Evolutionary conservation across 2,329 filamentous ascomycete genomes (phyloP).

Genomic region (Fusarium neocosmosporiellum): DNA sequence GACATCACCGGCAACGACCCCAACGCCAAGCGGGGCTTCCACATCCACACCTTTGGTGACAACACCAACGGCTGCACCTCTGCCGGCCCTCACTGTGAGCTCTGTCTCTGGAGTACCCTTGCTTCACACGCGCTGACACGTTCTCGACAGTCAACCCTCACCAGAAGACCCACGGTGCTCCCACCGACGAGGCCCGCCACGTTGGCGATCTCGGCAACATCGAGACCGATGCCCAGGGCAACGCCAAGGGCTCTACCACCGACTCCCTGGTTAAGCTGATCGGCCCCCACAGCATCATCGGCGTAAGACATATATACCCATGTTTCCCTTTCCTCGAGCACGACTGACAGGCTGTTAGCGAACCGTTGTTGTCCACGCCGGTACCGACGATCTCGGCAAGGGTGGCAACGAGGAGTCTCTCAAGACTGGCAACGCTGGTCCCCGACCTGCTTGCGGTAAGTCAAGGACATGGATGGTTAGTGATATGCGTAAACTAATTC

Average conservation of each 20-base stretch:
- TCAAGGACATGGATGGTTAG: conserved; percentile 16
- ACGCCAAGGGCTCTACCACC: conserved; percentile 80
- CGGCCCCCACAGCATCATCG: conserved; percentile 92
- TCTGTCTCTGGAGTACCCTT: not conserved
- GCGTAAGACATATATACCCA: conserved; percentile 66
- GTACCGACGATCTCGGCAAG: conserved; percentile 97
- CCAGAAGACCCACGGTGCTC: conserved; percentile 91
- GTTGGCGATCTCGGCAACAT: conserved; percentile 98
- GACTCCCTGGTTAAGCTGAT: conserved; percentile 96
- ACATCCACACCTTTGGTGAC: conserved; percentile 99
- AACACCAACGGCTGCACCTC: conserved; percentile 99
- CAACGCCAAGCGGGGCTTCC: conserved; percentile 97
- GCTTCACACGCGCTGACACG: conserved; percentile 19
- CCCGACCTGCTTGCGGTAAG: conserved; percentile 93
- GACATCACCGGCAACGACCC: conserved; percentile 92
- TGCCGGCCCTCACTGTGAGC: conserved; percentile 95
- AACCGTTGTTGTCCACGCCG: conserved; percentile 92
- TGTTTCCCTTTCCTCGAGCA: not conserved
- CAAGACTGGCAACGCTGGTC: conserved; percentile 97
- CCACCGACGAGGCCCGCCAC: conserved; percentile 84
- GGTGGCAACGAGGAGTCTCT: conserved; percentile 93
- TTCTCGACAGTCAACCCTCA: conserved; percentile 85
- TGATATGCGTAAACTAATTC: conserved; percentile 18
- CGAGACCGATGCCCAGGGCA: conserved; percentile 93
- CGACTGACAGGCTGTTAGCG: conserved; percentile 65